These are phyloP conservation scores for Talaromyces sp. DNA, from an alignment of 2,329 filamentous ascomycete genomes.

Conservation along the genomic window DNA sequence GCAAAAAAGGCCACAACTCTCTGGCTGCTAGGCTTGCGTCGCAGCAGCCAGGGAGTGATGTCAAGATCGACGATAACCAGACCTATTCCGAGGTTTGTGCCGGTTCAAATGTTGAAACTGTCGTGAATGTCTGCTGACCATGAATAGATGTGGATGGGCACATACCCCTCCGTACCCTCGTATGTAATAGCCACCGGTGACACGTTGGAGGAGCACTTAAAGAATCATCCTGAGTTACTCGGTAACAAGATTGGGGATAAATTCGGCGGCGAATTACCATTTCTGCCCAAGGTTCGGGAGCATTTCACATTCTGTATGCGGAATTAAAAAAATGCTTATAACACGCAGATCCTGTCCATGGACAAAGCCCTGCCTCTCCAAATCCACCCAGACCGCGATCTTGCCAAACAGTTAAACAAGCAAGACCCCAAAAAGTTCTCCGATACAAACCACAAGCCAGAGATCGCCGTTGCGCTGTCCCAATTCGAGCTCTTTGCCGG, in stretches of 20 bases:
- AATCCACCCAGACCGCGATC: conserved; percentile 66
- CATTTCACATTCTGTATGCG: no score
- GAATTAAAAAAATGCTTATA: neutral
- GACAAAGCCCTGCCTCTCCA: conserved; percentile 70
- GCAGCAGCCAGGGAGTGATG: conserved; percentile 58
- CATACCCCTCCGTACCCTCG: conserved; percentile 66
- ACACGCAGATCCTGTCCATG: conserved; percentile 62
- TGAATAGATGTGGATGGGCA: conserved; percentile 67
- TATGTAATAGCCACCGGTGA: conserved; percentile 59
- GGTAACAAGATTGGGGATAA: conserved; percentile 58
- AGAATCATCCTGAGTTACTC: conserved; percentile 59
- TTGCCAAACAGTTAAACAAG: conserved; percentile 60
- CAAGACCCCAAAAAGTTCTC: conserved; percentile 62
- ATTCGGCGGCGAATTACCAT: conserved; percentile 63
- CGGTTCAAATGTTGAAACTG: neutral
- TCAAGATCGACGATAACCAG: conserved; percentile 60
- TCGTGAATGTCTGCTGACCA: neutral
- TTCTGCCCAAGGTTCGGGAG: conserved; percentile 58
- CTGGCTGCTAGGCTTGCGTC: conserved; percentile 61
- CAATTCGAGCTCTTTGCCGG: conserved; percentile 73
- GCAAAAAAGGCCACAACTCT: conserved; percentile 61
- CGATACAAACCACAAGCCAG: conserved; percentile 73
- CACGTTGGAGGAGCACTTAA: conserved; percentile 59
- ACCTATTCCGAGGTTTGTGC: conserved; percentile 55
- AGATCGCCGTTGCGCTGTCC: conserved; percentile 67